Evolutionary conservation across 139 green algal genomes (phyloP).

Genomic region (Mesotaenium endlicherianum): DNA sequence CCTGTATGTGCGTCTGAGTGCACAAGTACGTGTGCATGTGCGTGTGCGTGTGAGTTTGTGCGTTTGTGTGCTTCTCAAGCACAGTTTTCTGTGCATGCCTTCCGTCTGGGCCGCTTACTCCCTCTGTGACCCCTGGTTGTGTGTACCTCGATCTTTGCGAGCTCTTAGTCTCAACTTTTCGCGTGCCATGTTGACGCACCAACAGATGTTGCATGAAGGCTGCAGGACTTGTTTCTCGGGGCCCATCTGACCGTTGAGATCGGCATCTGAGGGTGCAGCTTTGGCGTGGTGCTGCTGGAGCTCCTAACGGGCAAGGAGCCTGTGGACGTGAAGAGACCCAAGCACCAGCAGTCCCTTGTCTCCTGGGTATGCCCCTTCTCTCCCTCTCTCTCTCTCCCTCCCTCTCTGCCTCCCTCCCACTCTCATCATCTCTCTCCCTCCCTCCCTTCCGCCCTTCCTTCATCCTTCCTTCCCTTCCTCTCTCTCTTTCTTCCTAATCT

Average conservation of each 20-base stretch:
- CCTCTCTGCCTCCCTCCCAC: neutral
- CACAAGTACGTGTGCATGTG: neutral
- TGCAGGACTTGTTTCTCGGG: no score
- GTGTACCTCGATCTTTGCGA: no score
- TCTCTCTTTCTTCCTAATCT: neutral
- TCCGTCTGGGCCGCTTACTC: no score
- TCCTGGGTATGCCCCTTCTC: neutral
- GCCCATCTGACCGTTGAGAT: no score
- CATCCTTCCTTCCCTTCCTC: neutral
- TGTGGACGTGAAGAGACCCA: neutral
- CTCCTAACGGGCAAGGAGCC: neutral
- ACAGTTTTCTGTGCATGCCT: no score
- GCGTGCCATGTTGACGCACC: no score
- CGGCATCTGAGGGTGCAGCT: neutral
- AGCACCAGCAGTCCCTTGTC: neutral
- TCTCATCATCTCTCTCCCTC: neutral
- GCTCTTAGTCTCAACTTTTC: no score
- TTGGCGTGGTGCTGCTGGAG: slow-evolving; percentile 8
- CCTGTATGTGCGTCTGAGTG: no score
- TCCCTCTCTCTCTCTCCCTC: neutral
- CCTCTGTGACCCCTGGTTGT: no score
- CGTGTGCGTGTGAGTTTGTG: neutral
- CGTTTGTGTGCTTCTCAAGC: neutral
- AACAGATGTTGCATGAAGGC: no score
- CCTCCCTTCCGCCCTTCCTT: neutral